These are phyloP conservation scores for Magnaporthiopsis incrustans DNA, from an alignment of 2,329 filamentous ascomycete genomes.

Conservation along the genomic window DNA sequence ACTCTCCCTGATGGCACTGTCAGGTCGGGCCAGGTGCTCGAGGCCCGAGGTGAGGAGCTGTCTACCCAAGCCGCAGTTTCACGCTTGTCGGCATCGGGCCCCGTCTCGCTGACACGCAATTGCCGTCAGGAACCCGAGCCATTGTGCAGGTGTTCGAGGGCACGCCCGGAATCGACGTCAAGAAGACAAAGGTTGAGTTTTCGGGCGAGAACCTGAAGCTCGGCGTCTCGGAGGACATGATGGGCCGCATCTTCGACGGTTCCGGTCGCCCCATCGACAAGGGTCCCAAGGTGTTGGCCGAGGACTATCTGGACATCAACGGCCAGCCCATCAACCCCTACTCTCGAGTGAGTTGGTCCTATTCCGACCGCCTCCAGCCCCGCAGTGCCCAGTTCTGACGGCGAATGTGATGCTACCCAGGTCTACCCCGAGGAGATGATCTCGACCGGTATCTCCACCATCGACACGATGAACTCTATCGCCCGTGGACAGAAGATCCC, in stretches of 20 bases:
- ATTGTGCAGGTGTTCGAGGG: conserved; percentile 99
- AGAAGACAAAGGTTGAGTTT: conserved; percentile 99
- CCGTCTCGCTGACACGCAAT: not conserved
- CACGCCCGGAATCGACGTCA: conserved; percentile 94
- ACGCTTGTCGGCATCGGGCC: not conserved
- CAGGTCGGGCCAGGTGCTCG: conserved; percentile 89
- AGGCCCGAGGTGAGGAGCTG: conserved; percentile 72
- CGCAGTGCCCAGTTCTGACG: not conserved
- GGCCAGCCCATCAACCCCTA: conserved; percentile 98
- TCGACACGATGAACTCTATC: conserved; percentile 97
- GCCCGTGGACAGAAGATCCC: conserved; percentile 99
- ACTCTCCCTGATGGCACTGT: conserved; percentile 93
- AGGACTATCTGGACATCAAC: conserved; percentile 99
- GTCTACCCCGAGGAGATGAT: conserved; percentile 99
- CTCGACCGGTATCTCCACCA: conserved; percentile 96
- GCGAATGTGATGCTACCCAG: conserved; percentile 32
- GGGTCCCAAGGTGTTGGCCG: conserved; percentile 93
- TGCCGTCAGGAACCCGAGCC: conserved; percentile 67
- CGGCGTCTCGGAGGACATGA: conserved; percentile 98
- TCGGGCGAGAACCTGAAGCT: conserved; percentile 96
- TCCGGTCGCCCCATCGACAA: conserved; percentile 98
- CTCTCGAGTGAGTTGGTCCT: conserved; percentile 61
- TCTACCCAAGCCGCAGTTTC: not conserved
- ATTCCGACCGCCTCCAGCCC: not conserved
- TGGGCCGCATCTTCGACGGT: conserved; percentile 97